A percentile compares a stretch with the other conserved stretches of the same genome.
phyloP scores from a whole-genome alignment of 2,329 filamentous ascomycete species.

The Arthrobotrys sphaeroides region DNA sequence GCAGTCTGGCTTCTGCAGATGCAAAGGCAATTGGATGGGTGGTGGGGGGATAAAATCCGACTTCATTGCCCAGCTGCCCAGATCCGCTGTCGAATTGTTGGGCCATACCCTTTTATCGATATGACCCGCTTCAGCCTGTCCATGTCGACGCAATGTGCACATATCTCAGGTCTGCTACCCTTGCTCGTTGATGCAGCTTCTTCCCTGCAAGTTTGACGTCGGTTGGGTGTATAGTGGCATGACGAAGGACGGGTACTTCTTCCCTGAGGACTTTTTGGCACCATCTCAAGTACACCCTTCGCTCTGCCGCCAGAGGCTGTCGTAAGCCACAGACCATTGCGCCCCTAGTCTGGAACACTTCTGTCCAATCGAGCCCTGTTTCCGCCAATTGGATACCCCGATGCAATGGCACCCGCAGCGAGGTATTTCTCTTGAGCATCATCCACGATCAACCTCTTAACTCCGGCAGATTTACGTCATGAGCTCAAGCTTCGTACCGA shows the following conservation, averaged over 20 bases:
- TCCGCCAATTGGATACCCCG: conserved; percentile 34
- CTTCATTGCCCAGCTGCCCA: conserved; percentile 25
- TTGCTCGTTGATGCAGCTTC: conserved; percentile 44
- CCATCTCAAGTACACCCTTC: background rate
- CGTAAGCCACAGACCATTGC: conserved; percentile 35
- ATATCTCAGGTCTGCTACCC: conserved; percentile 38
- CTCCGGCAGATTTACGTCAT: background rate
- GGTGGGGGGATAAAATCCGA: conserved; percentile 52
- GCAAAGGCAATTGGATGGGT: background rate
- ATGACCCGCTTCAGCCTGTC: conserved; percentile 32
- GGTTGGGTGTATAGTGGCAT: conserved; percentile 30
- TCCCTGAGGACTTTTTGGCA: background rate
- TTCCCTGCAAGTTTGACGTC: conserved; percentile 49
- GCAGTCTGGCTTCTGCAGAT: background rate
- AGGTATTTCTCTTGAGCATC: conserved; percentile 1
- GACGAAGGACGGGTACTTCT: conserved; percentile 21
- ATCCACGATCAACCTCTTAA: conserved; percentile 9
- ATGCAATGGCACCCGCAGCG: background rate
- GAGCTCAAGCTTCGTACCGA: background rate
- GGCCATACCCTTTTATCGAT: conserved; percentile 34
- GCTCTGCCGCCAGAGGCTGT: background rate
- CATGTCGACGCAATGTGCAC: conserved; percentile 25
- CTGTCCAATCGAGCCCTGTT: background rate
- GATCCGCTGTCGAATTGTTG: conserved; percentile 37
- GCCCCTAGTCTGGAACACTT: conserved; percentile 31